Base-by-base conservation (phyloP, 371 early-diverging fungal genomes). In the Blastocladiella emersonii region DNA sequence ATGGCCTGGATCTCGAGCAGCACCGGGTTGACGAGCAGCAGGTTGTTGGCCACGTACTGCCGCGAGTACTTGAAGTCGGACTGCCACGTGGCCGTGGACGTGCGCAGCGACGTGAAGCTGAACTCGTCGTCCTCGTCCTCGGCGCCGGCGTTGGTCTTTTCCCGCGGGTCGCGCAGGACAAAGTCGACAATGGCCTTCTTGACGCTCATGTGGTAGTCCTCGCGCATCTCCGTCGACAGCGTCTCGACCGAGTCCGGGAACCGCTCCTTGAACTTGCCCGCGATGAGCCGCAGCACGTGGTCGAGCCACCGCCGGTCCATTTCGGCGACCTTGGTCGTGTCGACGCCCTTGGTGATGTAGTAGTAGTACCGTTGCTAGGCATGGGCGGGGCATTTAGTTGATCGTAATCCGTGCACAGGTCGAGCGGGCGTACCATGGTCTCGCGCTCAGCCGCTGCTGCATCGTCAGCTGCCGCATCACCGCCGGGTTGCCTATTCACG, bases 191-290 rank as follows among this genome's bases (percentile, higher is more conserved):
- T 80, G 7, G 80, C 80, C 65, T 77, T 80, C 57, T 80, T 80
- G n/a, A 80, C 78, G 62, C 77, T 76, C 77, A 76, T 76, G 57
- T 76, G 74, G 63, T 80, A 80, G 57, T 80, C 78, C n/a, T 80
- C 78, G 35, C 76, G 53, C 80, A 80, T 80, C 61, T 80, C 80
- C 21, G 62, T 67, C 17, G 74, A 73, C n/a, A 80, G 66, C 0
- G 56, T 62, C 1, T 61, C 25, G 17, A 80, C 61, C 25, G 68
- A 70, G 30, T 15, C 41, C 56, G 72, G 65, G 34, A 71, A 71
- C 62, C 64, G 51, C 12, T 43, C 44, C 62, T 77, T 77, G 25
- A 75, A 62, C 32, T 62, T 51, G 32, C 64, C 56, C 19, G 80
- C 73, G 10, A 80, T 61, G 35, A 76, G 65, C 23, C 64, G 56